phyloP scores from a whole-genome alignment of 495 filamentous ascomycete species.

The Trichoderma erinaceum region DNA sequence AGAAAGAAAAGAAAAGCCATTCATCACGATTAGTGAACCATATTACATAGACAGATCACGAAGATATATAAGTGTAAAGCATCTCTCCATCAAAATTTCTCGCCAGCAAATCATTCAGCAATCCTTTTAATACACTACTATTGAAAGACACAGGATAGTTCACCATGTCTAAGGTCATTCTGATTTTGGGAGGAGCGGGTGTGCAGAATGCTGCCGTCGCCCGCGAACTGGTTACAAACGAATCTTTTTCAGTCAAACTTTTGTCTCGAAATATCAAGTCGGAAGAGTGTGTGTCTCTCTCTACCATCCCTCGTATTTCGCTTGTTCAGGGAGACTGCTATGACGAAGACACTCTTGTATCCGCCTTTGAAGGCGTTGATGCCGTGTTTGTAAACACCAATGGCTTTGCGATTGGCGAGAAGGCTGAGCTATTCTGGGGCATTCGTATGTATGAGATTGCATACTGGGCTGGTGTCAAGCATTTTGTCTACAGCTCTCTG shows the following conservation, averaged over 20 bases:
- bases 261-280: slow-evolving; percentile 11
- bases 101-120: background rate
- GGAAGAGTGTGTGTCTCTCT: slow-evolving; percentile 2
- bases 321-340: slow-evolving; percentile 32
- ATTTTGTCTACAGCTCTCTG: slow-evolving; percentile 33
- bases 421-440: slow-evolving; percentile 40
- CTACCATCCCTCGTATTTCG: slow-evolving; percentile 29
- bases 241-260: slow-evolving; percentile 2
- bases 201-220: slow-evolving; percentile 13
- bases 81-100: background rate
- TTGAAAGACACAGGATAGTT: background rate
- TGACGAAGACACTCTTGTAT: slow-evolving; percentile 30
- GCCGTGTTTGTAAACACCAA: slow-evolving; percentile 38
- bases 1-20: too few relatives aligned
- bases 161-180: slow-evolving; percentile 11
- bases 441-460: slow-evolving; percentile 42
- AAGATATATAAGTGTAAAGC: background rate
- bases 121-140: background rate
- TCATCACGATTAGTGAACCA: too few relatives aligned
- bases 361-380: slow-evolving; percentile 30
- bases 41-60: too few relatives aligned
- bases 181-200: slow-evolving; percentile 13
- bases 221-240: slow-evolving; percentile 11
- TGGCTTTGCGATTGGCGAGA: slow-evolving; percentile 38
- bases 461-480: slow-evolving; percentile 28